Evolutionary conservation across 164 flowering plant species (phyloP), one percentile per base, ranked within the genome.

Genomic region (Euptelea pleiosperma): DNA sequence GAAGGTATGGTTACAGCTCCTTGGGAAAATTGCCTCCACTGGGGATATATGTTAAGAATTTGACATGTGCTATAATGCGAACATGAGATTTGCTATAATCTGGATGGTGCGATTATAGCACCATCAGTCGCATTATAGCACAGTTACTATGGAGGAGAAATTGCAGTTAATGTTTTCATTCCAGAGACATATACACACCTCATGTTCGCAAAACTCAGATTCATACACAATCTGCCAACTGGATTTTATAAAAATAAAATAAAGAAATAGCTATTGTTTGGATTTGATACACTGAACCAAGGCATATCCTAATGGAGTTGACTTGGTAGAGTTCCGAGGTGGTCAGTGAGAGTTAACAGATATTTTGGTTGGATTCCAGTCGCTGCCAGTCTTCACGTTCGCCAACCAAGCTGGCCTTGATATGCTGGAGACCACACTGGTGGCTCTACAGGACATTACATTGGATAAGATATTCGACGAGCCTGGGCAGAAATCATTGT

Each of bases 321-420:
- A 52, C n/a, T 33, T 9, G 22, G 46, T 25, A n/a, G 3, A 22
- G 25, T 25, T 30, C 18, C 26, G 21, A 57, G 16, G n/a, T 31
- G 42, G 24, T 3, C 8, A 24, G 24, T 6, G 9, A 39, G 12
- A 10, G 8, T 34, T 33, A 61, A 51, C 29, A 0, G 15, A 18
- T 11, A 34, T 41, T 57, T 55, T 26, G 42, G 35, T 59, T 29
- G 55, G 34, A 71, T 60, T 62, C 74, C 89, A 92, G 98, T 75
- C 97, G 4, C 54, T 72, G 43, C 97, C 98, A 25, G 87, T 85
- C 45, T 84, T 92, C 74, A 79, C 79, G 50, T 92, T 92, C 41
- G 98, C 96, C 7, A 92, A 92, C 73, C 93, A 92, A 61, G 98
- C 93, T 0, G 98, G 98, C 15, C 81, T 92, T 8, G 91, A 90